Percentiles rank a stretch among this genome's conserved stretches.
These are phyloP conservation scores for Pyrus pyrifolia DNA, from an alignment of 306 rosid genomes.

Conservation along the genomic window DNA sequence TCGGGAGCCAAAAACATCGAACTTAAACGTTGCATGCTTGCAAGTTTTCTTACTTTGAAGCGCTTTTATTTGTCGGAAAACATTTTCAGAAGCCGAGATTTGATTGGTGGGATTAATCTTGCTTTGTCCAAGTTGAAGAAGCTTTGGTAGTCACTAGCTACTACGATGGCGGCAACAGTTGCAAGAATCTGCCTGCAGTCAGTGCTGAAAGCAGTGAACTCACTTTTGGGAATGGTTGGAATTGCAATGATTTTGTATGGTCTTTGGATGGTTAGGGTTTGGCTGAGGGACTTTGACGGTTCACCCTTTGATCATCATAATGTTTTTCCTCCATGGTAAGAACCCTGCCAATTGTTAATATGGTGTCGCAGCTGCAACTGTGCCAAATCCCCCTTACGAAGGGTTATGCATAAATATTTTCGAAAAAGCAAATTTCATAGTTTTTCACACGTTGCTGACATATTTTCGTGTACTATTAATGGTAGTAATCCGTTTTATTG, in stretches of 20 bases:
- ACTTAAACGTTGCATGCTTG: neutral
- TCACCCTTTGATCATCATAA: neutral
- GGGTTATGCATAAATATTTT: neutral
- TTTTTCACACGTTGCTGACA: neutral
- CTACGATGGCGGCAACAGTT: slow-evolving; percentile 9
- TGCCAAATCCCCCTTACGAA: neutral
- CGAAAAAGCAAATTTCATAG: too few species aligned
- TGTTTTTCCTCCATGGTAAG: slow-evolving; percentile 23
- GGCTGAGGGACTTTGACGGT: slow-evolving; percentile 24
- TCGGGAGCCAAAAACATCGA: neutral
- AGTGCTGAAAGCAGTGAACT: slow-evolving; percentile 28
- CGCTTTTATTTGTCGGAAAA: too few species aligned
- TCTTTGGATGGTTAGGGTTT: slow-evolving; percentile 28
- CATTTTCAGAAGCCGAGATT: neutral
- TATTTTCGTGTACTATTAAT: neutral
- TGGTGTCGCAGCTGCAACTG: neutral
- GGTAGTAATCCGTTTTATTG: neutral
- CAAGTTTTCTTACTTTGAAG: neutral
- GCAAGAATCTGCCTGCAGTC: slow-evolving; percentile 17
- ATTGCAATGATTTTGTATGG: slow-evolving; percentile 35
- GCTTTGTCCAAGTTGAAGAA: neutral
- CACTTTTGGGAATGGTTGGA: slow-evolving; percentile 32
- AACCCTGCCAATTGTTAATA: neutral
- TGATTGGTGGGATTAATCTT: neutral
- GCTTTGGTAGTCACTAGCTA: neutral